Evolutionary conservation across 768 basidiomycete genomes (phyloP).

Genomic region (Xerocomellus amylosporus): DNA sequence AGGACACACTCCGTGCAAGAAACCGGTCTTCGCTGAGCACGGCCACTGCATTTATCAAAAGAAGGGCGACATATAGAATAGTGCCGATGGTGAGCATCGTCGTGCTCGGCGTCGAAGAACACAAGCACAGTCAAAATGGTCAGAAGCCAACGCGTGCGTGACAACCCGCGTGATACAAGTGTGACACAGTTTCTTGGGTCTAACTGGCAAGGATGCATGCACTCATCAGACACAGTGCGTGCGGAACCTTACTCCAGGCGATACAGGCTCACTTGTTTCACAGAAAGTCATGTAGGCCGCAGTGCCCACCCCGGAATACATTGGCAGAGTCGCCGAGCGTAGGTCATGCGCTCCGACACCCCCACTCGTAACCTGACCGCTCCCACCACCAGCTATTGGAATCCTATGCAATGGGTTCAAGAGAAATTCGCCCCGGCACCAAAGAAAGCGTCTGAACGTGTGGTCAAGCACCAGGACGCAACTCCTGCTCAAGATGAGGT

Average conservation of each 20-base stretch:
- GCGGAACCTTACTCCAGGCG: neutral
- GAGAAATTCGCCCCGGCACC: constrained; percentile 52
- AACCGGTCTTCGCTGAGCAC: constrained; percentile 96
- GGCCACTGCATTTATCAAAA: constrained; percentile 92
- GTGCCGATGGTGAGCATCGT: constrained; percentile 62
- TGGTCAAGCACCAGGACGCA: constrained; percentile 34
- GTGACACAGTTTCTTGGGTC: constrained; percentile 17
- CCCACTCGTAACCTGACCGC: neutral
- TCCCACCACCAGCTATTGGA: constrained; percentile 44
- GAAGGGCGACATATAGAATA: constrained; percentile 80
- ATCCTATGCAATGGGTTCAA: constrained; percentile 62
- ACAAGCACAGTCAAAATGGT: neutral
- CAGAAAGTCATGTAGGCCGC: constrained; percentile 14
- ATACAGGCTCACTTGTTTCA: neutral
- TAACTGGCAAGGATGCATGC: constrained; percentile 25
- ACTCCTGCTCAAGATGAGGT: constrained; percentile 34
- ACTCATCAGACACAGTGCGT: constrained; percentile 28
- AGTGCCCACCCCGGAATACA: constrained; percentile 24
- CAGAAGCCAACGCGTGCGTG: constrained; percentile 8
- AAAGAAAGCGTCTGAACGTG: constrained; percentile 44
- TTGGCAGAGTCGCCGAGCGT: constrained; percentile 46
- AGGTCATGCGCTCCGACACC: constrained; percentile 20
- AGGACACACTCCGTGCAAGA: constrained; percentile 77
- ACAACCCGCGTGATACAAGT: constrained; percentile 17
- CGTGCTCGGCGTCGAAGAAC: constrained; percentile 15